Conservation (phyloP, 225 moss, liverwort and hornwort species). For the Climacium dendroides region DNA sequence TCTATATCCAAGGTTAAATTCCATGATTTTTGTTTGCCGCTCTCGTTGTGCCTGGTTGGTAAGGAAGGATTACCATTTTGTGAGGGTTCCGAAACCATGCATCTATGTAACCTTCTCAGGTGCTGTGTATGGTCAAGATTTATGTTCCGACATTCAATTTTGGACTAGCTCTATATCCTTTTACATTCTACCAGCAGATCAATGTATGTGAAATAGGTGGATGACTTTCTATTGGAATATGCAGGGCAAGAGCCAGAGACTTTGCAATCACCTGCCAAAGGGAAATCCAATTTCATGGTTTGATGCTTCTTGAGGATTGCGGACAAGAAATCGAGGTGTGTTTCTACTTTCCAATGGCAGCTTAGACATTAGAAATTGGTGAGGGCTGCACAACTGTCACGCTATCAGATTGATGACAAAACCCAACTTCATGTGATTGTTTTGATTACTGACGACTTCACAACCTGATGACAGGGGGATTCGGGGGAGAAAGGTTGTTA, state of each 20-base stretch:
- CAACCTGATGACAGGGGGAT: background rate
- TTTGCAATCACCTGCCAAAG: constrained; percentile 13
- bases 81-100: background rate
- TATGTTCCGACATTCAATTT: background rate
- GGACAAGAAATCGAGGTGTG: background rate
- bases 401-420: background rate
- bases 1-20: background rate
- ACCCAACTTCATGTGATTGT: background rate
- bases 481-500: background rate
- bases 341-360: background rate
- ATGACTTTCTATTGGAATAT: background rate
- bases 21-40: background rate
- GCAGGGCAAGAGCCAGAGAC: constrained; percentile 27
- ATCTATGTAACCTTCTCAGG: background rate
- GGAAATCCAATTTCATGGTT: constrained; percentile 39
- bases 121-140: background rate
- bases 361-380: background rate
- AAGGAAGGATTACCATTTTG: background rate
- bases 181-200: background rate
- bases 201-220: background rate
- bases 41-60: background rate
- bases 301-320: constrained; percentile 10
- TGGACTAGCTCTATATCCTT: background rate
- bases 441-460: background rate
- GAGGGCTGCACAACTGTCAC: background rate